Evolutionary conservation across 2,329 filamentous ascomycete genomes (phyloP).

Genomic region (Colletotrichum tropicicola): DNA sequence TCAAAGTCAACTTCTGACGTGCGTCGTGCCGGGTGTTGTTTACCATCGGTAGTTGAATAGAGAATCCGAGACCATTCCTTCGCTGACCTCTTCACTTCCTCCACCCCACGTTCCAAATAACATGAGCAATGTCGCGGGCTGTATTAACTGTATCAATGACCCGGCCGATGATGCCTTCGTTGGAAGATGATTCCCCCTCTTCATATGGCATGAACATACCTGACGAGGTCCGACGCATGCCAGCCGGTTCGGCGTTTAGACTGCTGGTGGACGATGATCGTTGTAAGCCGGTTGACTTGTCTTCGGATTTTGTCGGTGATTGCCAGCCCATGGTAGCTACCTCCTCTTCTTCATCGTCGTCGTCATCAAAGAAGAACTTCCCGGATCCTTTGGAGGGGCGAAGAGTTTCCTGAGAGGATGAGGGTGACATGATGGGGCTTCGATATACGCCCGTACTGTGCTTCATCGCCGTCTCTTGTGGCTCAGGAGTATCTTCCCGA

Average conservation of each 20-base stretch:
- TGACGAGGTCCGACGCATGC: conserved; percentile 81
- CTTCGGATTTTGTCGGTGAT: conserved; percentile 32
- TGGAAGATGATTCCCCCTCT: conserved; percentile 71
- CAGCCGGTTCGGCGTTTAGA: conserved; percentile 61
- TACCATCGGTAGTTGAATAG: neutral
- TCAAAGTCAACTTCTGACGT: neutral
- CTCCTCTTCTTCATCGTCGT: conserved; percentile 66
- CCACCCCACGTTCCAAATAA: conserved; percentile 78
- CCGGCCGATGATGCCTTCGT: conserved; percentile 76
- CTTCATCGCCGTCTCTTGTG: conserved; percentile 68
- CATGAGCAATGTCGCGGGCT: conserved; percentile 74
- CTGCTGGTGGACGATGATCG: conserved; percentile 59
- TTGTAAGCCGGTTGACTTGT: conserved; percentile 44
- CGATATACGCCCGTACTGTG: conserved; percentile 59
- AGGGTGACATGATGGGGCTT: conserved; percentile 70
- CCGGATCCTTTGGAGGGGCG: conserved; percentile 74
- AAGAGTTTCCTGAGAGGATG: conserved; percentile 84
- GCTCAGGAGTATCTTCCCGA: conserved; percentile 78
- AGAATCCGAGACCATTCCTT: neutral
- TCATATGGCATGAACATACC: conserved; percentile 94
- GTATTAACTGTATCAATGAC: conserved; percentile 85
- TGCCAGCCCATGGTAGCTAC: conserved; percentile 40
- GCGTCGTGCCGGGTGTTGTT: conserved; percentile 9
- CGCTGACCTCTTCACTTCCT: conserved; percentile 52
- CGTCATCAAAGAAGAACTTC: conserved; percentile 70